Evolutionary conservation across 176 grass and related monocot genomes (phyloP).

Genomic region (Alloteropsis semialata): DNA sequence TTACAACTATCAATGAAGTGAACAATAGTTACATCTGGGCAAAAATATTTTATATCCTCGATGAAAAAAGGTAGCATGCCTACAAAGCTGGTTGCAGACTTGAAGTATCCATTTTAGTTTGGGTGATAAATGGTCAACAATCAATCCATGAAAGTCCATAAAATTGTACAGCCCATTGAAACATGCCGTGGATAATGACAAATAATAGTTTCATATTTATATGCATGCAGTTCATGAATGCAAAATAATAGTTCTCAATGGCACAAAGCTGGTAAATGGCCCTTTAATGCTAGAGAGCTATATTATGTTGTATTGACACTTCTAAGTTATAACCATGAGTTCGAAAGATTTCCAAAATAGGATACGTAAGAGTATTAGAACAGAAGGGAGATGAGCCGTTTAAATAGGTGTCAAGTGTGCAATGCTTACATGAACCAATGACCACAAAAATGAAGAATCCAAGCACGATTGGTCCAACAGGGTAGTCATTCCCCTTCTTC

Average conservation of each 20-base stretch:
- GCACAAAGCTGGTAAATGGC: not conserved
- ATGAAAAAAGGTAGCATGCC: not conserved
- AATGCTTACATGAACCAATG: slow-evolving; percentile 55
- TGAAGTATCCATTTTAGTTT: not conserved
- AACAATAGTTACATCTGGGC: not conserved
- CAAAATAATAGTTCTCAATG: not conserved
- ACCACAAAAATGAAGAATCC: slow-evolving; percentile 69
- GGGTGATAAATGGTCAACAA: not conserved
- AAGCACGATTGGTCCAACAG: slow-evolving; percentile 57
- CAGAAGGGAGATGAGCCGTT: not conserved
- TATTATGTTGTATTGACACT: not conserved
- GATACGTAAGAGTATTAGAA: not conserved
- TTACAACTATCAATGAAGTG: not conserved
- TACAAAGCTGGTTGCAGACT: not conserved
- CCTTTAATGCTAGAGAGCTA: not conserved
- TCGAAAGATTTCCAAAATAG: not conserved
- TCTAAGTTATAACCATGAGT: not conserved
- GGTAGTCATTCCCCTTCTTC: slow-evolving; percentile 63
- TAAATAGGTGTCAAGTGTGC: no score
- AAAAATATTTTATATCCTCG: not conserved
- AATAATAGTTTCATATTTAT: not conserved
- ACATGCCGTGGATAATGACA: not conserved
- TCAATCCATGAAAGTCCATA: not conserved
- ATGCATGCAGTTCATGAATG: not conserved
- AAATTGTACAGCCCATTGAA: not conserved